These are phyloP conservation scores for Daedalea quercina DNA, from an alignment of 768 basidiomycete species.

Conservation along the genomic window DNA sequence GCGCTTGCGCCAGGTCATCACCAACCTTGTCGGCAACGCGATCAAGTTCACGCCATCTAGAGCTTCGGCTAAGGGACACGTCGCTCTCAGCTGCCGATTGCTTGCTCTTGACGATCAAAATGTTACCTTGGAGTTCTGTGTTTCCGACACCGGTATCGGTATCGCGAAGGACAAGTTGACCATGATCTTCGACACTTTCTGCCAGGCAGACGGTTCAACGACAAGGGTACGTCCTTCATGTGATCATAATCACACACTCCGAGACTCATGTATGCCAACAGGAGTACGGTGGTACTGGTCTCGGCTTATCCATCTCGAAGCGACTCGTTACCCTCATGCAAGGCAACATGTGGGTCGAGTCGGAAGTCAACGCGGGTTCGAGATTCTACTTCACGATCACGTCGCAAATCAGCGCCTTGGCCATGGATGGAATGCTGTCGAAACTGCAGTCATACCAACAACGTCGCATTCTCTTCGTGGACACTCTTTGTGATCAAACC, in stretches of 20 bases:
- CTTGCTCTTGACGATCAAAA: slow-evolving; percentile 73
- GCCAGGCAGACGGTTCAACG: slow-evolving; percentile 97
- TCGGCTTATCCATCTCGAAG: slow-evolving; percentile 96
- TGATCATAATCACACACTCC: background rate
- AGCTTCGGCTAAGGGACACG: slow-evolving; percentile 75
- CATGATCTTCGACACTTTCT: slow-evolving; percentile 98
- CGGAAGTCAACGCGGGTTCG: slow-evolving; percentile 86
- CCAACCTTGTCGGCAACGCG: slow-evolving; percentile 91
- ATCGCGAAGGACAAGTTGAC: slow-evolving; percentile 98
- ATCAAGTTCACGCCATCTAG: slow-evolving; percentile 94
- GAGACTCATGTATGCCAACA: slow-evolving; percentile 22
- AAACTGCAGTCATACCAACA: slow-evolving; percentile 87
- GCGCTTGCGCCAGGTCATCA: slow-evolving; percentile 90
- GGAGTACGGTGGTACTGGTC: slow-evolving; percentile 97
- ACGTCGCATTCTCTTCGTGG: slow-evolving; percentile 87
- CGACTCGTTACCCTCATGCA: slow-evolving; percentile 96
- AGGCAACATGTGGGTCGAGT: slow-evolving; percentile 98
- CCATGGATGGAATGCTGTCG: slow-evolving; percentile 61
- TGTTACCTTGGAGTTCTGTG: slow-evolving; percentile 93
- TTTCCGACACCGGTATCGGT: slow-evolving; percentile 96
- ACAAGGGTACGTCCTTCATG: slow-evolving; percentile 60
- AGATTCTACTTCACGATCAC: slow-evolving; percentile 97
- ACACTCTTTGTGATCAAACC: slow-evolving; percentile 71
- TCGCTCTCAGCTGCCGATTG: slow-evolving; percentile 81
- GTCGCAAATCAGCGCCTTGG: slow-evolving; percentile 71